phyloP scores from a whole-genome alignment of 495 filamentous ascomycete species.

The Lasiosphaeria hispida region DNA sequence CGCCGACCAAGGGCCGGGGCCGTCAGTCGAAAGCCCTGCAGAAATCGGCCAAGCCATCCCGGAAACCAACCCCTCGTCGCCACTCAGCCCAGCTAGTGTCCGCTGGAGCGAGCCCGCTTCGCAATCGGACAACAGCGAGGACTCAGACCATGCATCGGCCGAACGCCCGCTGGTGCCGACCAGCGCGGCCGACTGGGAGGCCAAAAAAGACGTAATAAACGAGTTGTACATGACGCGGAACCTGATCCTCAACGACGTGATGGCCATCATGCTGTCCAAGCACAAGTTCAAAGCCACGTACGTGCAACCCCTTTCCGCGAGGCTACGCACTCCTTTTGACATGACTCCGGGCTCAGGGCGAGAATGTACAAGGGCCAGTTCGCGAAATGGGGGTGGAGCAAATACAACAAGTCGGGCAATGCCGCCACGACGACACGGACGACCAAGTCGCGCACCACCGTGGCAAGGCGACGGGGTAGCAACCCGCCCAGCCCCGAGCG shows the following conservation, averaged over 20 bases:
- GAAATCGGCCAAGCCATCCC: too few relatives aligned
- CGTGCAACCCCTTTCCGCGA: not conserved
- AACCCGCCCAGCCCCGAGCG: too few relatives aligned
- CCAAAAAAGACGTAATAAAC: conserved; percentile 28
- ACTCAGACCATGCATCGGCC: too few relatives aligned
- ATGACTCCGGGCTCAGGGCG: conserved; percentile 14
- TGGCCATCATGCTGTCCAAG: conserved; percentile 29
- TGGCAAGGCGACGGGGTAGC: too few relatives aligned
- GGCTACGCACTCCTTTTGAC: not conserved
- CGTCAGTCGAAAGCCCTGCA: too few relatives aligned
- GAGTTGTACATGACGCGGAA: conserved; percentile 35
- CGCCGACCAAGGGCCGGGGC: too few relatives aligned
- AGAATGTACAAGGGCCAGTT: conserved; percentile 40
- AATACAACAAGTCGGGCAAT: conserved; percentile 32
- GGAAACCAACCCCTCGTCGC: too few relatives aligned
- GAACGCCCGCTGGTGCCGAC: conserved; percentile 32
- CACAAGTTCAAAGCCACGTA: conserved; percentile 39
- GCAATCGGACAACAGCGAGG: too few relatives aligned
- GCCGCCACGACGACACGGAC: conserved; percentile 1
- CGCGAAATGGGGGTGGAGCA: conserved; percentile 35
- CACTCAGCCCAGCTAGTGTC: too few relatives aligned
- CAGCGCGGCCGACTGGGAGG: conserved; percentile 32
- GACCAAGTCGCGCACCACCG: conserved; percentile 6
- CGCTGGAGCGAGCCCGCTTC: too few relatives aligned
- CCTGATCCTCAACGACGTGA: conserved; percentile 35